Conservation (phyloP, 1,284 basidiomycete species). For the Pseudozyma thailandica region DNA sequence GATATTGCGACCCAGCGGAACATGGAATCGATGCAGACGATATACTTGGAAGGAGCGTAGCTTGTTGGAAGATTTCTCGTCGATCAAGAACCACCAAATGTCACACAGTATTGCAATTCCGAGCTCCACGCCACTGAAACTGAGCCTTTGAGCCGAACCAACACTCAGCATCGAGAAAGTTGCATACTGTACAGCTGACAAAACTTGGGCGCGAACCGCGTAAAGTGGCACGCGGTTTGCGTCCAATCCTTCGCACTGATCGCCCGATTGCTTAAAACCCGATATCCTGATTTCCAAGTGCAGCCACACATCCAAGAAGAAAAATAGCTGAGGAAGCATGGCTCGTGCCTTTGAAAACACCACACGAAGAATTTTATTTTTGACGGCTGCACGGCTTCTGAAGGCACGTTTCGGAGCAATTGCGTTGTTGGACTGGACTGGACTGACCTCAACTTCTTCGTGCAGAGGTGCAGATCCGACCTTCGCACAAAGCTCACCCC, state of each 20-base stretch:
- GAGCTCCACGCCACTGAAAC: slow-evolving; percentile 9
- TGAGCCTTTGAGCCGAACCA: slow-evolving; percentile 4
- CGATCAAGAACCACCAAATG: too few relatives aligned
- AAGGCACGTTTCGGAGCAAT: too few relatives aligned
- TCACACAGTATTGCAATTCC: too few relatives aligned
- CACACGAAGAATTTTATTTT: slow-evolving; percentile 23
- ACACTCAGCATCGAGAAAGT: slow-evolving; percentile 11
- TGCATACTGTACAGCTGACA: slow-evolving; percentile 11
- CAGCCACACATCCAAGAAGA: too few relatives aligned
- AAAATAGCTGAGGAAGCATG: slow-evolving; percentile 5
- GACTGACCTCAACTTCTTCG: background rate
- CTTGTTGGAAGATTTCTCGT: too few relatives aligned
- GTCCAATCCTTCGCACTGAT: too few relatives aligned
- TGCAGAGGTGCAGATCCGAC: background rate
- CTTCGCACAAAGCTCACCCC: background rate
- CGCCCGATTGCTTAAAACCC: background rate
- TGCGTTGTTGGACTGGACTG: slow-evolving; percentile 5
- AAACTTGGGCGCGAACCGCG: slow-evolving; percentile 11
- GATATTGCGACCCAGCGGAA: background rate
- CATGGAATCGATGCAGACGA: background rate
- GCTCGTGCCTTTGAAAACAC: slow-evolving; percentile 14
- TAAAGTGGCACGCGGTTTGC: slow-evolving; percentile 2
- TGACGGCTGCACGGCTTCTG: too few relatives aligned
- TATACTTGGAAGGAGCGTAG: too few relatives aligned
- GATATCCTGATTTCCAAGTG: background rate